Conservation (phyloP, 192 early-diverging fungal genomes). For the Glomus cerebriforme region DNA sequence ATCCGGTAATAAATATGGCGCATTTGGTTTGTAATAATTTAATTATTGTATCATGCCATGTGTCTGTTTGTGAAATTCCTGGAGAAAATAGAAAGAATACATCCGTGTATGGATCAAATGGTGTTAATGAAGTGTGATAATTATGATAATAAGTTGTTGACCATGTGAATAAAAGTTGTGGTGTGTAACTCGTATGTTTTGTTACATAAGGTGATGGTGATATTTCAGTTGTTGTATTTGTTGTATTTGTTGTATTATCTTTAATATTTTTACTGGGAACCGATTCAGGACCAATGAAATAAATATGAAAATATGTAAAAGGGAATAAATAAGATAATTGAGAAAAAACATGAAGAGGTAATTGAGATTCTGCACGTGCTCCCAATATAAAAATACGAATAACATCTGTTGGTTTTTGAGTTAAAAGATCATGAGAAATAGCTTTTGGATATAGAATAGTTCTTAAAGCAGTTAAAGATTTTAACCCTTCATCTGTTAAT, state of each 20-base stretch:
- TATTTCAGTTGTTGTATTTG: too few species aligned
- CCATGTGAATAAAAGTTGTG: constrained; percentile 69
- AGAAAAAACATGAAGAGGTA: constrained; percentile 77
- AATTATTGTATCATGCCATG: constrained; percentile 68
- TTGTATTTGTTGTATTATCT: constrained; percentile 37
- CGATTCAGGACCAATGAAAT: constrained; percentile 79
- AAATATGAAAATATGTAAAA: constrained; percentile 70
- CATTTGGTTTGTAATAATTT: constrained; percentile 76
- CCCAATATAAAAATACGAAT: constrained; percentile 42
- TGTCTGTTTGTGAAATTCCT: constrained; percentile 63
- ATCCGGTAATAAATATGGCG: constrained; percentile 75
- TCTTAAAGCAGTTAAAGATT: constrained; percentile 62
- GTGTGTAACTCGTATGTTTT: constrained; percentile 50
- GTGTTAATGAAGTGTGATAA: constrained; percentile 54
- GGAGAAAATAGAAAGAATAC: constrained; percentile 81
- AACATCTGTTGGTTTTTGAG: not conserved
- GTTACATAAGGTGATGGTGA: constrained; percentile 31
- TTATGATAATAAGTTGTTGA: constrained; percentile 67
- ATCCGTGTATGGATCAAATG: constrained; percentile 79
- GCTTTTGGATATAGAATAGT: constrained; percentile 41
- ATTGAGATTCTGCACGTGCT: constrained; percentile 71
- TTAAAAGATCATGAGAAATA: constrained; percentile 10
- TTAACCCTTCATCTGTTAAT: constrained; percentile 72
- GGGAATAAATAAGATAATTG: constrained; percentile 72
- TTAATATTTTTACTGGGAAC: constrained; percentile 16